Percentiles rank a stretch among this genome's conserved stretches.
Conservation (phyloP, 148 eudicot species). For the Selenicereus undatus region DNA sequence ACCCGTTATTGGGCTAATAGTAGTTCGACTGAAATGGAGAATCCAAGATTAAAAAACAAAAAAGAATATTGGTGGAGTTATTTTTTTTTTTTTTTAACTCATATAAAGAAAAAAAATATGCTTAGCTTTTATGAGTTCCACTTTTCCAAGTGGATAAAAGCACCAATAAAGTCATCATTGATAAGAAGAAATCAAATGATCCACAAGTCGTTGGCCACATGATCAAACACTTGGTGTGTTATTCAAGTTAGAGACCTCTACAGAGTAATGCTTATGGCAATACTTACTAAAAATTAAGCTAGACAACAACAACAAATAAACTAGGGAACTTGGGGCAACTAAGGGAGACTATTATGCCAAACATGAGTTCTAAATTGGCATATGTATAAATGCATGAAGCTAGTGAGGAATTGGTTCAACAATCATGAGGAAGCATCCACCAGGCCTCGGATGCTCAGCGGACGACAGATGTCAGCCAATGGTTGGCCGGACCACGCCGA, state of each 20-base stretch:
- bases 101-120: too few species aligned
- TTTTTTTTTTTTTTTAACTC: too few species aligned
- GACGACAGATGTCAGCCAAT: conserved; percentile 42
- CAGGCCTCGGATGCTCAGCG: conserved; percentile 37
- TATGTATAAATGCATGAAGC: background rate
- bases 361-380: background rate
- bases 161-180: too few species aligned
- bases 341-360: background rate
- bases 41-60: too few species aligned
- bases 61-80: too few species aligned
- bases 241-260: background rate
- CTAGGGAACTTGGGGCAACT: background rate
- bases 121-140: too few species aligned
- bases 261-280: too few species aligned
- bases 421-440: conserved; percentile 8
- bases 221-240: background rate
- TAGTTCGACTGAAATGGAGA: too few species aligned
- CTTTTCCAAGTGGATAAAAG: too few species aligned
- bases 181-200: background rate
- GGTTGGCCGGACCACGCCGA: conserved; percentile 56
- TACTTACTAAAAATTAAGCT: too few species aligned
- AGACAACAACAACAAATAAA: background rate
- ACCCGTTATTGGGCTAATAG: too few species aligned
- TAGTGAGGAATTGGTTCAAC: background rate
- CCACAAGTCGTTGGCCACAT: background rate